Evolutionary conservation across 2,329 filamentous ascomycete genomes (phyloP), one percentile per base, ranked within the genome.

Genomic region (Teratosphaeria viscida): DNA sequence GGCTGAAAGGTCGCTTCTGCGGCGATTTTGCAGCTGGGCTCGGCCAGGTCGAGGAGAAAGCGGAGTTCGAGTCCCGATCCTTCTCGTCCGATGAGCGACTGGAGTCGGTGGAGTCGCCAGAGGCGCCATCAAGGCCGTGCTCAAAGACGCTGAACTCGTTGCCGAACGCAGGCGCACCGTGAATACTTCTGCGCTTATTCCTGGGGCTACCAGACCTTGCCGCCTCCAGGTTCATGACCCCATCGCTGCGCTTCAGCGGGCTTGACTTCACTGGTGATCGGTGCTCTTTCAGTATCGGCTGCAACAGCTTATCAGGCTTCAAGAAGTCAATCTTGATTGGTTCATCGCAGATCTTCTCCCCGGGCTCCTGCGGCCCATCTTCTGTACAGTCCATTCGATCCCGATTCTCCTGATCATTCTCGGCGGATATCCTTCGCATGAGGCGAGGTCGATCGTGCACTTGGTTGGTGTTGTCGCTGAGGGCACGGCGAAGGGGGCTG

Each of bases 181-280:
- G 90, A 66, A 95, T 76, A 74, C 92, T 96, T 68, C 94, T 85
- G 65, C 94, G 84, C 66, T 72, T 72, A 78, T 96, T 96, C 54
- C 92, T 89, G 0, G 94, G 92, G 69, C 89, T 96, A 66, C 89
- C 89, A 59, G 88, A 80, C 67, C 82, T 87, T 32, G 85, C 81
- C 64, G 89, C 87, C 68, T 95, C 92, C 55, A 95, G 77, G 68
- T 90, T 90, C 88, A 95, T 92, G 57, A 87, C 87, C 52, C 89
- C 87, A 76, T 97, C 92, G 70, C 88, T 92, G 67, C 94, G 86
- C 80, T 97, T 96, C 66, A 97, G 77, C 5, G 92, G 92, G 71
- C 92, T 96, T 5, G 87, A 85, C 62, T 85, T 84, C 26, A 82
- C 78, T 19, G 82, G 78, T 55, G 79, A 75, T 54, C 79, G 75